These are phyloP conservation scores for Conticribra guillardii DNA, from an alignment of 108 stramenopile species.

Conservation along the genomic window DNA sequence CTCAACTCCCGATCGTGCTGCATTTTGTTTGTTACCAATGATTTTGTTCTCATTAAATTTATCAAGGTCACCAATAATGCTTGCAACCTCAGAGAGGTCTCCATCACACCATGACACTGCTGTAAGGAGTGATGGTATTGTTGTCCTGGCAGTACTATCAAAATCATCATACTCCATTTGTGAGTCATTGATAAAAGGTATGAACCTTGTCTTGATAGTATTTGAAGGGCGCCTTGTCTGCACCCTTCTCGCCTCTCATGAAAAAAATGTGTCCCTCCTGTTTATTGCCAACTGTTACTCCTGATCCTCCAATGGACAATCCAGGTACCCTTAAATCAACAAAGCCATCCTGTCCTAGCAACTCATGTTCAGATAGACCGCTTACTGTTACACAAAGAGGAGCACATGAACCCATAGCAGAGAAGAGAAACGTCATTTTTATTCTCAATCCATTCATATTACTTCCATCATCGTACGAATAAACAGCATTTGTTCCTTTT, in stretches of 20 bases:
- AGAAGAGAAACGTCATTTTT: slow-evolving; percentile 13
- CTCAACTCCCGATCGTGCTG: slow-evolving; percentile 26
- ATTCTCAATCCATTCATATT: slow-evolving; percentile 26
- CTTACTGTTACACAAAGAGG: slow-evolving; percentile 14
- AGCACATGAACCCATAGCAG: background rate
- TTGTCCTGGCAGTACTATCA: background rate
- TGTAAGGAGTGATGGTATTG: background rate
- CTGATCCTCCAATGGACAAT: slow-evolving; percentile 3
- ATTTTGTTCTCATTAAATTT: slow-evolving; percentile 1
- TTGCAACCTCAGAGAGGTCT: background rate
- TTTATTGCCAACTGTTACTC: slow-evolving; percentile 8
- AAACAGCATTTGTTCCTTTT: slow-evolving; percentile 8
- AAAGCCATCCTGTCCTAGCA: slow-evolving; percentile 2
- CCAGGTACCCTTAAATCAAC: slow-evolving; percentile 8
- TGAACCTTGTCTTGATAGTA: slow-evolving; percentile 2
- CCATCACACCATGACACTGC: slow-evolving; percentile 26
- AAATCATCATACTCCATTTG: background rate
- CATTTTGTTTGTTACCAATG: slow-evolving; percentile 17
- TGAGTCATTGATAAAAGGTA: slow-evolving; percentile 9
- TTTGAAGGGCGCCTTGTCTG: background rate
- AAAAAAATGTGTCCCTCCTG: slow-evolving; percentile 2
- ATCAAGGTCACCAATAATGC: background rate
- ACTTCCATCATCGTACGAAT: background rate
- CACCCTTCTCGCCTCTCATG: background rate
- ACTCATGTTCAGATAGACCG: slow-evolving; percentile 17